These are phyloP conservation scores for Nicotiana obtusifolia DNA, from an alignment of 257 asterid genomes.

Conservation along the genomic window DNA sequence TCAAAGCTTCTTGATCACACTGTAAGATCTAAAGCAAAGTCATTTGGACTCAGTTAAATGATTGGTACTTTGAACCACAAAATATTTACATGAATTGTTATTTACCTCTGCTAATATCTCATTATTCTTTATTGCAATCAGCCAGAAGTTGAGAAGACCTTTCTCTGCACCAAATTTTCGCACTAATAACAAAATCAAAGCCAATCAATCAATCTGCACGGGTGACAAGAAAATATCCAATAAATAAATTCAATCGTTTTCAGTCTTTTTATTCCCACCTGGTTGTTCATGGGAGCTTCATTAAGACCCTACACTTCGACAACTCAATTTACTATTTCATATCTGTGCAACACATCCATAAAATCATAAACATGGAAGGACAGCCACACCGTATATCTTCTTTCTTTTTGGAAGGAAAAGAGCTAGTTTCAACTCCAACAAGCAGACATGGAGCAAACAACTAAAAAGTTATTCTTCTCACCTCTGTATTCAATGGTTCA, in stretches of 20 bases:
- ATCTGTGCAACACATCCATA: constrained; percentile 37
- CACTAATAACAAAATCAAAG: constrained; percentile 2
- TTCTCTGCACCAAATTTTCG: constrained; percentile 38
- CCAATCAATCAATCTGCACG: not conserved
- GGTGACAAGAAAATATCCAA: not conserved
- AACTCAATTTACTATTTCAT: constrained; percentile 61
- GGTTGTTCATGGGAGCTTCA: constrained; percentile 26
- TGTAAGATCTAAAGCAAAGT: constrained; percentile 45
- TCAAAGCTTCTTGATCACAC: constrained; percentile 71
- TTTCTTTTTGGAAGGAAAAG: not conserved
- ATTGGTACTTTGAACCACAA: not conserved
- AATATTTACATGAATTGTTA: not conserved
- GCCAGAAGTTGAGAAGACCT: constrained; percentile 77
- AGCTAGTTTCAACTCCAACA: not conserved
- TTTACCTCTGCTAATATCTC: constrained; percentile 60
- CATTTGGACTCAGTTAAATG: not conserved
- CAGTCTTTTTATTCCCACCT: constrained; percentile 37
- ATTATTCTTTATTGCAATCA: constrained; percentile 61
- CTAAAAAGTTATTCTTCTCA: not conserved
- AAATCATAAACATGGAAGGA: not conserved
- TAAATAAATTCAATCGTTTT: constrained; percentile 26
- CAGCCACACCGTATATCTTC: not conserved
- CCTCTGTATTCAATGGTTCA: constrained; percentile 57
- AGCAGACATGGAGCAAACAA: not conserved
- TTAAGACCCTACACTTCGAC: constrained; percentile 61